Conservation (phyloP, 345 rosid genomes). For the Xanthoceras sorbifolium region DNA sequence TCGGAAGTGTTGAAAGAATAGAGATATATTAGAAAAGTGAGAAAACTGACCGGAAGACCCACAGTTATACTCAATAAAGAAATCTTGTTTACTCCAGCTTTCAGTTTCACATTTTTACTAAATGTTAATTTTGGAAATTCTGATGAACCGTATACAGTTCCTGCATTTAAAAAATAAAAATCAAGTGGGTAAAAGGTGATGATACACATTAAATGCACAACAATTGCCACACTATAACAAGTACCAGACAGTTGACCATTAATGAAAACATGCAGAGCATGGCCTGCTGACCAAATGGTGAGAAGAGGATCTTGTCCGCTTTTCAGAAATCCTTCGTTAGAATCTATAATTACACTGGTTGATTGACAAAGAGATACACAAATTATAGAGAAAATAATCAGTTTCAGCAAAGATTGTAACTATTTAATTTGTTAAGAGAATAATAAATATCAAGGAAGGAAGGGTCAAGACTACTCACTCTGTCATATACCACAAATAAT, state of each 20-base stretch:
- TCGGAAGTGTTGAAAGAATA: background rate
- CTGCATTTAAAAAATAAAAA: constrained; percentile 35
- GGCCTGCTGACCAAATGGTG: constrained; percentile 73
- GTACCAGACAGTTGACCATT: constrained; percentile 79
- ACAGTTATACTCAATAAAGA: constrained; percentile 73
- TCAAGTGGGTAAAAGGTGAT: background rate
- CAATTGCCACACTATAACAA: background rate
- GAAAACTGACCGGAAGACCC: constrained; percentile 80
- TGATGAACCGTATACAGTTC: constrained; percentile 79
- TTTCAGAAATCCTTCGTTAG: constrained; percentile 64
- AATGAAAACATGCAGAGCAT: constrained; percentile 67
- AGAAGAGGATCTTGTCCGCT: constrained; percentile 72
- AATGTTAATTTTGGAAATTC: constrained; percentile 65
- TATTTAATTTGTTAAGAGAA: background rate
- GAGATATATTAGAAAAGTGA: background rate
- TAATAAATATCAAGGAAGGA: background rate
- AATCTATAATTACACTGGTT: constrained; percentile 58
- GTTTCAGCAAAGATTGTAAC: background rate
- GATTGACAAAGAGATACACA: background rate
- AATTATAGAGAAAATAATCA: background rate
- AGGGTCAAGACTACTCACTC: constrained; percentile 54
- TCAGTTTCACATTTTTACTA: constrained; percentile 63
- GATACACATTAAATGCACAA: no score
- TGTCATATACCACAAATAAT: constrained; percentile 94
- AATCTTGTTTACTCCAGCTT: constrained; percentile 77